A percentile compares a stretch with the other conserved stretches of the same genome.
Conservation (phyloP, 305 asterid species). For the Fraxinus paxiana region DNA sequence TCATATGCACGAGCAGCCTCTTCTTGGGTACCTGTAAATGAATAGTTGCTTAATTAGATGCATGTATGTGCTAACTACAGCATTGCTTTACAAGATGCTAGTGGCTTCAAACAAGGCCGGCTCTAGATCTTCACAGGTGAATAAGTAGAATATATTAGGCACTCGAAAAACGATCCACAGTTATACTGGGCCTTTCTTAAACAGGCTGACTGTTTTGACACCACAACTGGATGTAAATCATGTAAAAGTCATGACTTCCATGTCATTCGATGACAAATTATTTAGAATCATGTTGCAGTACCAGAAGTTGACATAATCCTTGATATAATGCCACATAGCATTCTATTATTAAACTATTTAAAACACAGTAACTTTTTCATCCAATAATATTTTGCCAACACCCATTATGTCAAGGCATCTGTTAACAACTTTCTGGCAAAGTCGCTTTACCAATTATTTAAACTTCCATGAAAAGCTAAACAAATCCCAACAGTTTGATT, state of each 20-base stretch:
- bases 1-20: constrained; percentile 80
- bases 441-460: too few relatives aligned
- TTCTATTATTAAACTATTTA: too few relatives aligned
- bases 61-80: not conserved
- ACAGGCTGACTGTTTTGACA: not conserved
- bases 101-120: not conserved
- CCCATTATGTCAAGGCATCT: too few relatives aligned
- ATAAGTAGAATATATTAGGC: too few relatives aligned
- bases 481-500: not conserved
- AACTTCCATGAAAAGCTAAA: not conserved
- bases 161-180: not conserved
- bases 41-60: not conserved
- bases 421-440: too few relatives aligned
- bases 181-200: not conserved
- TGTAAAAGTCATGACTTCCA: not conserved
- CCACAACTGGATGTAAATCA: not conserved
- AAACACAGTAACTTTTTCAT: too few relatives aligned
- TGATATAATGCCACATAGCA: too few relatives aligned
- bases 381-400: too few relatives aligned
- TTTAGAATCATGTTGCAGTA: too few relatives aligned
- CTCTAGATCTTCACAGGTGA: not conserved
- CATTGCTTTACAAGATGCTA: not conserved
- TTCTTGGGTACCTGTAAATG: constrained; percentile 58
- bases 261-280: not conserved
- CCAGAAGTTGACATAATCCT: too few relatives aligned